Evolutionary conservation across 352 stramenopile species (phyloP).

Genomic region (Plasmopara viticola): DNA sequence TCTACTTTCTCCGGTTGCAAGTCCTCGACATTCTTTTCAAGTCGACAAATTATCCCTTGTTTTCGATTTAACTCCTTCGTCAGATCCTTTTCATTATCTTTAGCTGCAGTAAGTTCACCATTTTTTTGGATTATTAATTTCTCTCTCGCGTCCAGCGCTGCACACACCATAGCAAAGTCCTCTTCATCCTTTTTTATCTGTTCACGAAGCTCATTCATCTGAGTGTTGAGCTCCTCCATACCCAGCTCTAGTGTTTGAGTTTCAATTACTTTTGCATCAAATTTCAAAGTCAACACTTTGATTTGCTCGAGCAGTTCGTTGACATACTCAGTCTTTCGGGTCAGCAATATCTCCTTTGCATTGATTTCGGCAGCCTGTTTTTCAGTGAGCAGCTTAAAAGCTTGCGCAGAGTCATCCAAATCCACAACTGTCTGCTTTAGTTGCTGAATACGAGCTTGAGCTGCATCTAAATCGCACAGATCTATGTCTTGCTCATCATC

Average conservation of each 20-base stretch:
- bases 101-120: conserved; percentile 22
- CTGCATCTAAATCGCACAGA: conserved; percentile 1
- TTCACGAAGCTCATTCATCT: conserved; percentile 33
- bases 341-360: conserved; percentile 55
- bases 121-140: conserved; percentile 32
- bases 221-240: conserved; percentile 15
- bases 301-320: conserved; percentile 52
- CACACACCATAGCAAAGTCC: conserved; percentile 56
- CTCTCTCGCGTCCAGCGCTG: conserved; percentile 47
- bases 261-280: conserved; percentile 14
- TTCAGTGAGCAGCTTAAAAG: conserved; percentile 48
- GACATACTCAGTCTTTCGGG: conserved; percentile 53
- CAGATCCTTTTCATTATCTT: conserved; percentile 32
- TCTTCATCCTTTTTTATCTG: conserved; percentile 62
- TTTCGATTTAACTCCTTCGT: conserved; percentile 39
- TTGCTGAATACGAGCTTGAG: conserved; percentile 11
- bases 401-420: conserved; percentile 23
- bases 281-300: conserved; percentile 10
- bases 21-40: conserved; percentile 44
- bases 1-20: conserved; percentile 39
- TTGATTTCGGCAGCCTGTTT: conserved; percentile 61
- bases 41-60: conserved; percentile 28
- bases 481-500: background rate
- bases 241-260: conserved; percentile 14
- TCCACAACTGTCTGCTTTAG: conserved; percentile 14